Percentiles rank a stretch among this genome's conserved stretches.
These are phyloP conservation scores for Brassica incana DNA, from an alignment of 345 rosid species.

Conservation along the genomic window DNA sequence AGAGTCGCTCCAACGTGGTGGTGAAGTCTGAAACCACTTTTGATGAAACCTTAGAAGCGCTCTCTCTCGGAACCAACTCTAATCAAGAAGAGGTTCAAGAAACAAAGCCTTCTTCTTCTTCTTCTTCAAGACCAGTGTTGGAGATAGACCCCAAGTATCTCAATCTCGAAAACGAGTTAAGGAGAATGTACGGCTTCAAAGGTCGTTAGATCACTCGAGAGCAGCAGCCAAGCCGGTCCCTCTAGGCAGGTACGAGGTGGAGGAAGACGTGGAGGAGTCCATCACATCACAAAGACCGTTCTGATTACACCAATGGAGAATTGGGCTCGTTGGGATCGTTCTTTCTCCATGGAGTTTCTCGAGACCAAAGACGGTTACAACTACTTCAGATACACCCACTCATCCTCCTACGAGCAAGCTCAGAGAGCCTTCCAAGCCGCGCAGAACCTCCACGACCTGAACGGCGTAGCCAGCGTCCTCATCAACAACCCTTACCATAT, in stretches of 20 bases:
- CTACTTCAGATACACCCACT: slow-evolving; percentile 55
- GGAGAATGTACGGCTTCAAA: slow-evolving; percentile 84
- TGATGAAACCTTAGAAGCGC: slow-evolving; percentile 52
- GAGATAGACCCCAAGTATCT: slow-evolving; percentile 72
- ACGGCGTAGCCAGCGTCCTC: slow-evolving; percentile 71
- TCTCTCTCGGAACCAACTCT: slow-evolving; percentile 45
- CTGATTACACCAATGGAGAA: slow-evolving; percentile 73
- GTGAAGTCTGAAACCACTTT: slow-evolving; percentile 39
- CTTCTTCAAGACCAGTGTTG: slow-evolving; percentile 40
- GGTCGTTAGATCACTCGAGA: slow-evolving; percentile 79
- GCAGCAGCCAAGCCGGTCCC: slow-evolving; percentile 49
- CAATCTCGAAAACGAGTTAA: slow-evolving; percentile 73
- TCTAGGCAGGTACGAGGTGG: slow-evolving; percentile 64
- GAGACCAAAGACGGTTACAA: slow-evolving; percentile 65
- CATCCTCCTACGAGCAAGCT: slow-evolving; percentile 66
- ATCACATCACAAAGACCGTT: slow-evolving; percentile 65
- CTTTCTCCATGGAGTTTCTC: slow-evolving; percentile 81
- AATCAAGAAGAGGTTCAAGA: slow-evolving; percentile 39
- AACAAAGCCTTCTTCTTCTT: slow-evolving; percentile 16
- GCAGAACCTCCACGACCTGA: slow-evolving; percentile 80
- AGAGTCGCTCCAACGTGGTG: slow-evolving; percentile 36
- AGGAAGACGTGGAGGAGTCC: slow-evolving; percentile 73
- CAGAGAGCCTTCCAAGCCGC: slow-evolving; percentile 81
- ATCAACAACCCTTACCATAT: slow-evolving; percentile 73
- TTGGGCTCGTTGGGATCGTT: slow-evolving; percentile 93